These are phyloP conservation scores for Flaveria brownii DNA, from an alignment of 129 eudicot species.

Conservation along the genomic window DNA sequence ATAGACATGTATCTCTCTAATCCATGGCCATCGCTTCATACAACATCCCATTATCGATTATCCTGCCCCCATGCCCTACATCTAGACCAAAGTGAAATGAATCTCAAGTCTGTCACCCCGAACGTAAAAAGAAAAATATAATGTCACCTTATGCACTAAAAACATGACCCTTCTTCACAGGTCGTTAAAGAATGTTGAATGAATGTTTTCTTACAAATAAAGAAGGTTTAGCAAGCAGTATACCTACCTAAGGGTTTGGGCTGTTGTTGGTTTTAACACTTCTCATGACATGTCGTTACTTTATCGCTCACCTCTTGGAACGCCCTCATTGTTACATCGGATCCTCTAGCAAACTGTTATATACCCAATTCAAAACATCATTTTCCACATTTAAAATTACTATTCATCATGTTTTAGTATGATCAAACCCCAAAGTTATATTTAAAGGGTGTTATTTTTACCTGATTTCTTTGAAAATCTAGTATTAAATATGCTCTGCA, in stretches of 20 bases:
- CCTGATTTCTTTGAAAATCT: slow-evolving; percentile 74
- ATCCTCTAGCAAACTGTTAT: slow-evolving; percentile 89
- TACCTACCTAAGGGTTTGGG: slow-evolving; percentile 50
- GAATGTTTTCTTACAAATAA: slow-evolving; percentile 74
- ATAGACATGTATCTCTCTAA: too few relatives aligned
- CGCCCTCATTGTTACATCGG: slow-evolving; percentile 86
- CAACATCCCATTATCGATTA: too few relatives aligned
- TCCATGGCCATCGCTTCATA: too few relatives aligned
- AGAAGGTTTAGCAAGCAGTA: slow-evolving; percentile 46
- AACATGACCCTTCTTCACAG: slow-evolving; percentile 37
- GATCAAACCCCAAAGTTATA: neutral
- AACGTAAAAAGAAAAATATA: slow-evolving; percentile 20
- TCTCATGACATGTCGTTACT: slow-evolving; percentile 64
- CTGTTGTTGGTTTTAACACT: slow-evolving; percentile 65
- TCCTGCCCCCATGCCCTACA: too few relatives aligned
- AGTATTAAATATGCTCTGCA: neutral
- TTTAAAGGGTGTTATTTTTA: slow-evolving; percentile 11
- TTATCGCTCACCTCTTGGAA: slow-evolving; percentile 85
- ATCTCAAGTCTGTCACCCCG: neutral
- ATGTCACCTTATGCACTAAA: slow-evolving; percentile 35
- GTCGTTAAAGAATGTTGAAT: slow-evolving; percentile 52
- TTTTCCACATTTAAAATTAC: neutral
- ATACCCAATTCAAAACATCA: neutral
- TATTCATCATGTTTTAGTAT: neutral
- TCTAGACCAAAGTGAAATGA: too few relatives aligned